phyloP scores from a whole-genome alignment of 345 rosid species.

The Salix koriyanagi region DNA sequence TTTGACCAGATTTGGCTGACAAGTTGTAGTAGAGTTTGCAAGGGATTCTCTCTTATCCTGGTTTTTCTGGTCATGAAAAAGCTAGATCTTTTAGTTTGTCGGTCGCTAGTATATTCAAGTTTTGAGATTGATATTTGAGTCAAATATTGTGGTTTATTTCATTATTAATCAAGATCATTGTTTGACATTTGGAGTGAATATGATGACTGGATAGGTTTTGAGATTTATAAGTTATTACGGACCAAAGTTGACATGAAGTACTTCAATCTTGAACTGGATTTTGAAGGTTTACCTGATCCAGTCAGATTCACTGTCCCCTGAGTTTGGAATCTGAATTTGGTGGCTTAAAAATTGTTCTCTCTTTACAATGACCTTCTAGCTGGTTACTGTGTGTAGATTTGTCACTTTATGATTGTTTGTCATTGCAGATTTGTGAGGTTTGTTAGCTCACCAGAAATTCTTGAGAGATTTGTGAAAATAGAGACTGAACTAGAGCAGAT shows the following conservation, averaged over 20 bases:
- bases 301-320: not conserved
- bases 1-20: not conserved
- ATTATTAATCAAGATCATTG: not conserved
- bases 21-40: not conserved
- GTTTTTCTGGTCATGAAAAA: not conserved
- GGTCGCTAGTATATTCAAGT: not conserved
- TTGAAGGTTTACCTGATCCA: not conserved
- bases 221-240: not conserved
- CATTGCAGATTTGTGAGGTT: constrained; percentile 76
- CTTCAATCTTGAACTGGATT: not conserved
- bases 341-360: not conserved
- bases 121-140: not conserved
- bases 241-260: not conserved
- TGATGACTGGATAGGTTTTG: not conserved
- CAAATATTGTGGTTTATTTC: not conserved
- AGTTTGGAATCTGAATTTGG: not conserved
- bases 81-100: not conserved
- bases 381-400: not conserved
- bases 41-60: not conserved
- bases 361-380: not conserved
- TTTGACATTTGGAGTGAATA: not conserved
- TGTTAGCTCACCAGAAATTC: constrained; percentile 90
- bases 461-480: constrained; percentile 84
- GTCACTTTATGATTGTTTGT: not conserved
- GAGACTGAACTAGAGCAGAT: constrained; percentile 85